Conservation (phyloP, 2,329 filamentous ascomycete genomes). For the Polytolypa hystricis region DNA sequence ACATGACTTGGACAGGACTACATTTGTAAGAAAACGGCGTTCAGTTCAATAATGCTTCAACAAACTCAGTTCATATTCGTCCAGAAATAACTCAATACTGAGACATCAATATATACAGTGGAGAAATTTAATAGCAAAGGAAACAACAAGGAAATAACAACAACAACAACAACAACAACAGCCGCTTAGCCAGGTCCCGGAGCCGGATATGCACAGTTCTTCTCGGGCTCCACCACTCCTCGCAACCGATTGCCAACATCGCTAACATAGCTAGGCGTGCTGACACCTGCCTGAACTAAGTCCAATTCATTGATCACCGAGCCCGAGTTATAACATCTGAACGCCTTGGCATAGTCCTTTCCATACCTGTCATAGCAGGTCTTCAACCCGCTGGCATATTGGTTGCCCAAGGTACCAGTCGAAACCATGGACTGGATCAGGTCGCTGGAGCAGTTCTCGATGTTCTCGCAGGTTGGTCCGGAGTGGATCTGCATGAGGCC, state of each 20-base stretch:
- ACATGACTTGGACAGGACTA: too few species aligned
- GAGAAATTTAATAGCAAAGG: too few species aligned
- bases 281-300: not conserved
- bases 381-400: not conserved
- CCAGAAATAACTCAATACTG: too few species aligned
- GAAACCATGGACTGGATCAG: slow-evolving; percentile 1
- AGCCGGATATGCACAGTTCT: too few species aligned
- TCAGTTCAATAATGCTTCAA: too few species aligned
- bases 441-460: not conserved
- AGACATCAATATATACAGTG: too few species aligned
- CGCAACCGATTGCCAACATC: slow-evolving; percentile 4
- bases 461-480: not conserved
- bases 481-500: slow-evolving; percentile 2
- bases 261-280: slow-evolving; percentile 5
- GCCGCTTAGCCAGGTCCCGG: too few species aligned
- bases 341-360: not conserved
- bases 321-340: slow-evolving; percentile 6
- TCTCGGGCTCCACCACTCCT: too few species aligned
- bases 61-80: too few species aligned
- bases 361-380: not conserved
- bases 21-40: too few species aligned
- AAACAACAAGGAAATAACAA: too few species aligned
- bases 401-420: not conserved
- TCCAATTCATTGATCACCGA: not conserved
- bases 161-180: too few species aligned